Evolutionary conservation across 2,329 filamentous ascomycete species (phyloP).

Genomic region (Sclerotinia sclerotiorum): DNA sequence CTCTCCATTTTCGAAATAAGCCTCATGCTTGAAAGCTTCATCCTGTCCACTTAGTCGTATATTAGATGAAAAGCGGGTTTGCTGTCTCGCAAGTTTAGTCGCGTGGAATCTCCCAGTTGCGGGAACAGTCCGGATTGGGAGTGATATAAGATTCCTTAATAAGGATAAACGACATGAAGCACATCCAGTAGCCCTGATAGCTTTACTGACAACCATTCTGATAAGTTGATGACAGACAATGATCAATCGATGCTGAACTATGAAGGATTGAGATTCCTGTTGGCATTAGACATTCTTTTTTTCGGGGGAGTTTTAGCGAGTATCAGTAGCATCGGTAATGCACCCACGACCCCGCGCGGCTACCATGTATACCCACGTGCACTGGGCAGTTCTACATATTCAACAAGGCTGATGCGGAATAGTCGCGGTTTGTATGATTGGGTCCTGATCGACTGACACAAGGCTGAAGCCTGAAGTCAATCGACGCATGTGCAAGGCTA

Average conservation of each 20-base stretch:
- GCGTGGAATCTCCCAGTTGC: not conserved
- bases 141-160: conserved; percentile 35
- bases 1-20: not conserved
- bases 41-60: conserved; percentile 16
- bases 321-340: not conserved
- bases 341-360: not conserved
- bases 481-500: not conserved
- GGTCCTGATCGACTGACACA: too few relatives aligned
- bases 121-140: conserved; percentile 28
- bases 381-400: too few relatives aligned
- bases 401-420: not conserved
- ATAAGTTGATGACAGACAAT: not conserved
- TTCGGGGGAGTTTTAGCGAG: conserved; percentile 8
- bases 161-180: conserved; percentile 38
- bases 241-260: not conserved
- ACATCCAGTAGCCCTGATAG: conserved; percentile 38
- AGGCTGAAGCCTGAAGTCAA: too few relatives aligned
- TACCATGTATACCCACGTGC: not conserved
- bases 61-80: conserved; percentile 28
- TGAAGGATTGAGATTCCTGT: not conserved
- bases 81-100: conserved; percentile 11
- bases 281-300: not conserved
- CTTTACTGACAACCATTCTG: conserved; percentile 36
- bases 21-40: not conserved
- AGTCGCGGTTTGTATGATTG: not conserved